A percentile compares a stretch with the other conserved stretches of the same genome.
Conservation (phyloP, 306 rosid species). For the Luffa acutangula region DNA sequence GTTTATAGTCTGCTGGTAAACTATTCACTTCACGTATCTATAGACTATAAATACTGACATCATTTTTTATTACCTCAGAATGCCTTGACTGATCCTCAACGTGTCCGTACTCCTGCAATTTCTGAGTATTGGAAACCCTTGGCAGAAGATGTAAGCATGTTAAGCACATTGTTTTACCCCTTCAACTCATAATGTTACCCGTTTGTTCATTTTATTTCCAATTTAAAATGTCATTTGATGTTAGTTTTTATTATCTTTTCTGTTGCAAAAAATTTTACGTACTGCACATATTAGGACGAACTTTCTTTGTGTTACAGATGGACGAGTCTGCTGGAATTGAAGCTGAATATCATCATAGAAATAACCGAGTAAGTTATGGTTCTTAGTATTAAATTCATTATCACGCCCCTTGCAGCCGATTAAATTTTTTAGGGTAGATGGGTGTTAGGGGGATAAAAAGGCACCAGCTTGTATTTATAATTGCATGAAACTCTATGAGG, state of each 20-base stretch:
- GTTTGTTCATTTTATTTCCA: neutral
- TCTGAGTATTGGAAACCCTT: conserved; percentile 87
- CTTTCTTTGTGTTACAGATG: conserved; percentile 48
- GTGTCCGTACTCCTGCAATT: conserved; percentile 85
- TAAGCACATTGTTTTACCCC: conserved; percentile 24
- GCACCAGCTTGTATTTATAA: neutral
- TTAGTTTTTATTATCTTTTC: neutral
- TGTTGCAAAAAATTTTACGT: neutral
- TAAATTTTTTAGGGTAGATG: neutral
- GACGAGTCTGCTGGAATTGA: conserved; percentile 86
- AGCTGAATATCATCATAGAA: conserved; percentile 86
- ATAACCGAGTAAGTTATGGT: conserved; percentile 45
- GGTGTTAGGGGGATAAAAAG: neutral
- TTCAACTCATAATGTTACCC: neutral
- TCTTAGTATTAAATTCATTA: neutral
- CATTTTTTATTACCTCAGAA: conserved; percentile 39
- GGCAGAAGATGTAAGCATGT: conserved; percentile 83
- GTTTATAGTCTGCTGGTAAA: neutral
- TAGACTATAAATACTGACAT: neutral
- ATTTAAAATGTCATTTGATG: neutral
- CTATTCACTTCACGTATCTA: neutral
- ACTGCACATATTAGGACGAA: conserved; percentile 3
- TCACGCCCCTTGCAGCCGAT: neutral
- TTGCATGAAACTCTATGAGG: no score
- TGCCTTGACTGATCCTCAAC: conserved; percentile 89